phyloP scores from a whole-genome alignment of 495 filamentous ascomycete genomes.

The Talaromyces adpressus region DNA sequence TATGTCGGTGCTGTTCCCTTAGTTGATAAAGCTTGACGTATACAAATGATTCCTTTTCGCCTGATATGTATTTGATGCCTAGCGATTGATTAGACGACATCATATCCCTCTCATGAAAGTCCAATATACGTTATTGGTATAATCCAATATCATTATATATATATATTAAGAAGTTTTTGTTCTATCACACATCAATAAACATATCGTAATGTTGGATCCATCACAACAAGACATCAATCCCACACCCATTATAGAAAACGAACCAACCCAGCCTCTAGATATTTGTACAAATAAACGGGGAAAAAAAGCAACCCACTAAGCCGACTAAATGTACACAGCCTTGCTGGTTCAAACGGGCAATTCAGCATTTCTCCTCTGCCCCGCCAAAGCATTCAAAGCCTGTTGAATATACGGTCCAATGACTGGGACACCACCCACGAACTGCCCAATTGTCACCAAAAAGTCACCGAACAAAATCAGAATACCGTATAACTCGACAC shows the following conservation, averaged over 20 bases:
- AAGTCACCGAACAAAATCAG: constrained; percentile 94
- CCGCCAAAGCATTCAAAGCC: constrained; percentile 55
- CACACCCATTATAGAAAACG: not conserved
- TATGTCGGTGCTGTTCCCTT: too few species aligned
- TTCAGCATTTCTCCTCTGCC: constrained; percentile 64
- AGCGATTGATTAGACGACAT: too few species aligned
- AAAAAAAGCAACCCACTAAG: not conserved
- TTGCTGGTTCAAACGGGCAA: constrained; percentile 54
- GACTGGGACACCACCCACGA: constrained; percentile 77
- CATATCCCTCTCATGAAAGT: too few species aligned
- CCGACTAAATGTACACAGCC: not conserved
- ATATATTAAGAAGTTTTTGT: not conserved
- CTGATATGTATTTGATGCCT: too few species aligned
- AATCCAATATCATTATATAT: not conserved
- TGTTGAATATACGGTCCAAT: constrained; percentile 75
- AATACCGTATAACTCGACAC: constrained; percentile 87
- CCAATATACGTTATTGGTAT: too few species aligned
- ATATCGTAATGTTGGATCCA: not conserved
- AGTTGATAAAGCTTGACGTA: too few species aligned
- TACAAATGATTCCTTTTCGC: too few species aligned
- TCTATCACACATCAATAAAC: not conserved
- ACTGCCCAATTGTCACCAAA: constrained; percentile 82
- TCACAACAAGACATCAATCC: constrained; percentile 2
- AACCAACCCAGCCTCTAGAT: not conserved
- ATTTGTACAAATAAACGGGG: not conserved